Percentiles rank a stretch among this genome's conserved stretches.
phyloP scores from a whole-genome alignment of 805 yeast genomes.

The Candida tibetensis region DNA sequence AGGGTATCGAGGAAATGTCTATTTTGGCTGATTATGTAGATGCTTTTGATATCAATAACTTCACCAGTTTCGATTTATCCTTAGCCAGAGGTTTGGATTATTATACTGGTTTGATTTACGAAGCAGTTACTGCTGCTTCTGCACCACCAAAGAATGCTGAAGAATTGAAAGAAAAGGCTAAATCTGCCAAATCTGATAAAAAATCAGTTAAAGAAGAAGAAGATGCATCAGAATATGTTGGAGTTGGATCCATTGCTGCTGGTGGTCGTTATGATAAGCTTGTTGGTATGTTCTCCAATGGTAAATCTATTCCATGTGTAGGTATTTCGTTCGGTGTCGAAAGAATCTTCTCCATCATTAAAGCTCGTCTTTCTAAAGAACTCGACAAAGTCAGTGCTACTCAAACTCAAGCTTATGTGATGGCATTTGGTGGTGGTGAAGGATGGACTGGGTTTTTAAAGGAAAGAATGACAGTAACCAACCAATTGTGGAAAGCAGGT shows the following conservation, averaged over 20 bases:
- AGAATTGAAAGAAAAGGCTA: conserved; percentile 52
- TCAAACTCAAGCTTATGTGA: conserved; percentile 88
- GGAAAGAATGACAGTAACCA: conserved; percentile 87
- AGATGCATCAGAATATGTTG: conserved; percentile 94
- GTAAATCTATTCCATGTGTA: conserved; percentile 93
- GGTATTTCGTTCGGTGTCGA: conserved; percentile 98
- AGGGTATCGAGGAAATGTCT: conserved; percentile 80
- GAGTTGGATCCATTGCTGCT: conserved; percentile 97
- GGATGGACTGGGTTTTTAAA: conserved; percentile 91
- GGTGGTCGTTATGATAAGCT: conserved; percentile 98
- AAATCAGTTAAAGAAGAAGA: conserved; percentile 55
- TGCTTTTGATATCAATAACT: conserved; percentile 70
- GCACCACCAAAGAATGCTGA: conserved; percentile 89
- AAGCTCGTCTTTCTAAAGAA: conserved; percentile 61
- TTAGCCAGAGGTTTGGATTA: conserved; percentile 97
- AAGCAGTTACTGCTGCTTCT: conserved; percentile 90
- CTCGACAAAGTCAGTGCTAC: conserved; percentile 71
- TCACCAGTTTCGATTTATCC: conserved; percentile 84
- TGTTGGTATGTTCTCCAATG: conserved; percentile 94
- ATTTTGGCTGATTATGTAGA: conserved; percentile 72
- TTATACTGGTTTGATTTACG: conserved; percentile 95
- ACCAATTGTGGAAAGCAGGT: conserved; percentile 81
- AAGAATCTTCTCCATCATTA: conserved; percentile 85
- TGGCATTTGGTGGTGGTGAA: conserved; percentile 99
- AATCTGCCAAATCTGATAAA: conserved; percentile 34